Conservation (phyloP, 208 protist species). For the Strigomonas galati region DNA sequence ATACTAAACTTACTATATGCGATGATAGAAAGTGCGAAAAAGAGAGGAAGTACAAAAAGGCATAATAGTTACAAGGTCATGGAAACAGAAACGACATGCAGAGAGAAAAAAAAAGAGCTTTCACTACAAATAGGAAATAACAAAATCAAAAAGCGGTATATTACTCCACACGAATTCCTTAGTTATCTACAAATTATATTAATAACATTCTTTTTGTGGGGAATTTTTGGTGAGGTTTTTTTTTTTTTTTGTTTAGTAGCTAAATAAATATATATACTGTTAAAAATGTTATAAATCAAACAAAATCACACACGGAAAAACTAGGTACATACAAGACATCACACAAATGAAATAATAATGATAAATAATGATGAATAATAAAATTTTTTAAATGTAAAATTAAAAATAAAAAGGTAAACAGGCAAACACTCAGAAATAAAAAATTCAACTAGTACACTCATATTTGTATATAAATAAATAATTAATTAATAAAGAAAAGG, state of each 20-base stretch:
- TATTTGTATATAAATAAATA: not conserved
- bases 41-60: constrained; percentile 6
- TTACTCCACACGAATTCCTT: not conserved
- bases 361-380: constrained; percentile 12
- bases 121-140: not conserved
- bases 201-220: no score
- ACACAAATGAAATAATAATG: not conserved
- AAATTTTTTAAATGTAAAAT: not conserved
- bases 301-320: not conserved
- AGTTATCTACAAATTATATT: not conserved
- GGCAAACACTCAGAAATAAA: not conserved
- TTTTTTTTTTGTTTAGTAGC: no score
- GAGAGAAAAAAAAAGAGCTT: constrained; percentile 10
- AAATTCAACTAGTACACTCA: no score
- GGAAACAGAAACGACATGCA: constrained; percentile 2
- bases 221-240: no score
- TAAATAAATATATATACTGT: not conserved
- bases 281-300: not conserved
- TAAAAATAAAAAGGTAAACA: constrained; percentile 3
- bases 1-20: not conserved
- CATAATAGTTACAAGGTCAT: constrained; percentile 1
- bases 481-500: not conserved
- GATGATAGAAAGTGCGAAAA: constrained; percentile 13
- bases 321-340: not conserved
- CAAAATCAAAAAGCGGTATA: not conserved